Evolutionary conservation across 2,329 filamentous ascomycete species (phyloP), one percentile per base, ranked within the genome.

Genomic region (Aspergillus oerlinghausenensis): DNA sequence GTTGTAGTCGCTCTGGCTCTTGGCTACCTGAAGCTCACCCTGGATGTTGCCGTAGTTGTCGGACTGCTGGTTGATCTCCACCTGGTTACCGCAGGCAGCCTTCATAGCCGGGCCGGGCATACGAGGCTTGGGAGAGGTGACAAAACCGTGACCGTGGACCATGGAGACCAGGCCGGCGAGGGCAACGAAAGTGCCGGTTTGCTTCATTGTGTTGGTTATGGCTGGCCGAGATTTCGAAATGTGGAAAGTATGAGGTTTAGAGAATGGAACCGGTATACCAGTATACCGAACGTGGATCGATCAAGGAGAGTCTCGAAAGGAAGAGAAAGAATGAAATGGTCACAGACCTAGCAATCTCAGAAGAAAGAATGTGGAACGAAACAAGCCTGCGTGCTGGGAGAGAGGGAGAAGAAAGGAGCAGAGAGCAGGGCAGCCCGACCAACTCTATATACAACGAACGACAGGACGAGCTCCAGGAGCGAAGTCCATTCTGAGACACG

Each of bases 31-130:
- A 47, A 82, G 73, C 61, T 82, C 74, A 56, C 78, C 78, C 70
- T 85, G 82, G 61, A 85, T 72, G 69, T 84, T 85, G 63, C 81
- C 81, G 69, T 80, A 81, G 68, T 78, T 75, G 75, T 84, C 82
- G 17, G 79, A 74, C 38, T 62, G 60, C 72, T 82, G 79, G 72
- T 80, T 80, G 74, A 76, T 76, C 71, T 75, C 78, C 64, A 83
- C 77, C 70, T 84, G 81, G 59, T 78, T 65, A 55, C 83, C 82
- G 62, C 83, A 85, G 55, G 80, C 78, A 14, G 75, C 68, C 59
- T 75, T 65, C 75, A 83, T 81, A 60, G 80, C 80, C 48, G 70
- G 29, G 50, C 82, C 82, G 21, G 82, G 79, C 63, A 76, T 70
- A 65, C 83, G 80, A 50, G 79, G 72, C 25, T 67, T 59, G 9